Evolutionary conservation across 2,329 filamentous ascomycete species (phyloP), one percentile per base, ranked within the genome.

Genomic region (Penicillium corylophilum): DNA sequence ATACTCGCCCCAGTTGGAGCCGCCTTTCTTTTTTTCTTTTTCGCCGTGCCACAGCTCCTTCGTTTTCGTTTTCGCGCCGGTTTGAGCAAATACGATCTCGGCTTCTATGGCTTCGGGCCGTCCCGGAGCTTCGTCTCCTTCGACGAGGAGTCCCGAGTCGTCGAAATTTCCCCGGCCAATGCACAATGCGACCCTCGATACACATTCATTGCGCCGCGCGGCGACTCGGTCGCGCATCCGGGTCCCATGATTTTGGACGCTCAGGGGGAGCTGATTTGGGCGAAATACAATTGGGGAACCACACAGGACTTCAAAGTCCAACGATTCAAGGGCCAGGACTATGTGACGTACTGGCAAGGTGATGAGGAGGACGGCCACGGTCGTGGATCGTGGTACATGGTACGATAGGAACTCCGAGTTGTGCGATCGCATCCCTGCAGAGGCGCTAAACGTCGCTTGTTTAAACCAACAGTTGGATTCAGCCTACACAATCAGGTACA

Each of bases 321-420:
- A 61, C 58, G 63, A 16, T 79, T 75, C 52, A 69, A 68, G 48
- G 75, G 72, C 9, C 56, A 77, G 53, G 58, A 70, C 20, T 78
- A 76, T 58, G 55, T 79, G 48, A 78, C 76, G 0, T 79, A 77
- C 55, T 79, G 76, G 76, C 70, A 74, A 26, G 77, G 77, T 26
- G 74, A 75, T 36, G 70, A 73, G 26, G 73, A 77, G 46, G 73
- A 75, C 7, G 76, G 75, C 4, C 72, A 78, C 57, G 77, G 78
- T 2, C 43, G 53, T 16, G 64, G 64, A 23, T 61, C 54, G 20
- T 66, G 64, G 53, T 66, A 65, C 38, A 66, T 66, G 64, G 64
- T 66, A 50, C 3, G 57, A 41, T 41, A 63, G 68, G 16, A 73
- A 6, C 16, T 38, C 71, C 20, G 63, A 64, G 46, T 26, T 22